These are phyloP conservation scores for Eucalyptus rudis DNA, from an alignment of 345 rosid species.

Conservation along the genomic window DNA sequence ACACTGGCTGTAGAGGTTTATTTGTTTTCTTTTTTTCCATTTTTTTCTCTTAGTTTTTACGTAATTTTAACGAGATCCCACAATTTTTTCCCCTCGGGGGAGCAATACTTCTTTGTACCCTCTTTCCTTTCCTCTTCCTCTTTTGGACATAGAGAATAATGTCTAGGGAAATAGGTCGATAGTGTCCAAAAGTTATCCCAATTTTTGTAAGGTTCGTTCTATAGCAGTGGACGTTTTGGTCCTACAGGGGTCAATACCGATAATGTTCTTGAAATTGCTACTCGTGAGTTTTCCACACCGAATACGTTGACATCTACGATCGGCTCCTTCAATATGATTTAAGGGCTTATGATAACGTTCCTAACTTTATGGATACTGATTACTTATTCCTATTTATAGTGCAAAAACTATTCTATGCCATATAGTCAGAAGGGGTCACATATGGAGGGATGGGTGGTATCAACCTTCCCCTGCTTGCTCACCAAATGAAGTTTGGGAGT, in stretches of 20 bases:
- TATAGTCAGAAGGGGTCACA: neutral
- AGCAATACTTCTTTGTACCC: neutral
- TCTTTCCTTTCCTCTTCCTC: neutral
- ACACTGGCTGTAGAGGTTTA: conserved; percentile 9
- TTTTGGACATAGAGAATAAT: neutral
- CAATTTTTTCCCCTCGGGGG: neutral
- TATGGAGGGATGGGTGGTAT: neutral
- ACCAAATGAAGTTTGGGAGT: neutral
- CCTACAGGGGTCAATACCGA: neutral
- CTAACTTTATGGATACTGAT: neutral
- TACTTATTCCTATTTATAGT: neutral
- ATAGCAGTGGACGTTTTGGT: neutral
- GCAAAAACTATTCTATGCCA: neutral
- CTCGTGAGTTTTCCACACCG: neutral
- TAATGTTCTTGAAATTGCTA: neutral
- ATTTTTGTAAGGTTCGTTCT: neutral
- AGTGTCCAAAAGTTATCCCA: neutral
- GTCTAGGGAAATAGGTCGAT: neutral
- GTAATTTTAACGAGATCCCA: neutral
- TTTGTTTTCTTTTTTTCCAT: neutral
- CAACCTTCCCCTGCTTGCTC: neutral
- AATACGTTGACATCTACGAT: neutral
- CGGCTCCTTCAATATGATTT: neutral
- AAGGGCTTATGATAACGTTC: neutral
- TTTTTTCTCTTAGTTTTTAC: neutral